Base-by-base conservation (phyloP, 371 early-diverging fungal genomes). In the Zopfochytrium polystomum region DNA sequence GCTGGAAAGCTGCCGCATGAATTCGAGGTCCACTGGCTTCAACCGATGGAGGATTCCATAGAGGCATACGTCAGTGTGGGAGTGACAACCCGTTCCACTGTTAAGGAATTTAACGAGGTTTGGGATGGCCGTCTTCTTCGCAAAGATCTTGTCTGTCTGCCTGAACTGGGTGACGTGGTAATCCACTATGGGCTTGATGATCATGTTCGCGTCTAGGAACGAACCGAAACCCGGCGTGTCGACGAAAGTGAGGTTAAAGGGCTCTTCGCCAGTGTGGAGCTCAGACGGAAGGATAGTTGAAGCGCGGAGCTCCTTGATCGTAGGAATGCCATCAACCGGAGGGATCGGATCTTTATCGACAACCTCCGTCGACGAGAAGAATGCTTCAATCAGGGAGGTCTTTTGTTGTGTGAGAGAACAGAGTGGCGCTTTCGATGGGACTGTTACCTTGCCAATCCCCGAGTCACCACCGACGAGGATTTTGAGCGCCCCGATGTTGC, bases 21-120 rank as follows among this genome's bases (percentile, higher is more conserved):
- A 88, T 67, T 88, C 88, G 42, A 87, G 68, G 65, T 89, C 90
- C n/a, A 85, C 84, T 34, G 85, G 78, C 65, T 86, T 85, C 9
- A 86, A 42, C 29, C 86, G 75, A 66, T 82, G 83, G 52, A 75
- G 60, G 35, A 75, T 62, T 25, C 67, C 62, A 51, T 70, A 75
- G 7, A 75, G 9, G 32, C 61, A 63, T 1, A 67, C 66, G 35
- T 75, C 72, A 30, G 72, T 68, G 47, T 71, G 72, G 30, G 66
- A 55, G 49, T 70, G 72, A 2, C 51, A 65, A 2, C 71, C 74
- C 15, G 65, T 54, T 15, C 68, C 68, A 11, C 65, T 13, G 42
- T 55, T 64, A 29, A 74, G 47, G 44, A 67, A 65, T 23, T 58
- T 43, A 13, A 62, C 55, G 0, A 74, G 13, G 20, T 48, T 55